A percentile compares a stretch with the other conserved stretches of the same genome.
These are phyloP conservation scores for Backusella morwellensis DNA, from an alignment of 192 early-diverging fungal genomes.

Conservation along the genomic window DNA sequence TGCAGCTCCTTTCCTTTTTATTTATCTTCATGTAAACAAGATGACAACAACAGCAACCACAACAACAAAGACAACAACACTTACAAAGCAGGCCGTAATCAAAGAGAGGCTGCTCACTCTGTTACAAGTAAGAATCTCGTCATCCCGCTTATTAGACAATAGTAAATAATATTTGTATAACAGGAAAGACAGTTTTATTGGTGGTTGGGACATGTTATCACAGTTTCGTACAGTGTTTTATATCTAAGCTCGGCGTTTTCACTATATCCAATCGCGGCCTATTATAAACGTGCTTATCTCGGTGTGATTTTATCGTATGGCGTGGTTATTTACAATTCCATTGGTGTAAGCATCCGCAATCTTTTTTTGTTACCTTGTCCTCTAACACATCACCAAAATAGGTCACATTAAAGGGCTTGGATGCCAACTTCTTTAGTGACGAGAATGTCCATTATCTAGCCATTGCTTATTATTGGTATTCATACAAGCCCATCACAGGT, in stretches of 20 bases:
- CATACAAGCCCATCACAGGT: slow-evolving; percentile 67
- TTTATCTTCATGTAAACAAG: neutral
- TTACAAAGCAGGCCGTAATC: neutral
- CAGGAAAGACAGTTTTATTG: slow-evolving; percentile 52
- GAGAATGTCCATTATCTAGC: slow-evolving; percentile 77
- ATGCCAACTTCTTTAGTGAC: slow-evolving; percentile 50
- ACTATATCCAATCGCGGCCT: slow-evolving; percentile 33
- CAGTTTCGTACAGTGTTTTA: slow-evolving; percentile 34
- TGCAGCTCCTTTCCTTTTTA: neutral
- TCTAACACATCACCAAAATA: neutral
- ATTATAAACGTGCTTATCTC: slow-evolving; percentile 62
- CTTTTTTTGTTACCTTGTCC: too few relatives aligned
- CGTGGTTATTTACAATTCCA: slow-evolving; percentile 74
- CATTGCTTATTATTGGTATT: slow-evolving; percentile 68
- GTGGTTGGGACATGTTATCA: slow-evolving; percentile 47
- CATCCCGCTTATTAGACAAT: too few relatives aligned
- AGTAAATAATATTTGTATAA: neutral
- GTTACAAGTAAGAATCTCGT: neutral
- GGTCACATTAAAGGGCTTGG: neutral
- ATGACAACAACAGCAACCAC: neutral
- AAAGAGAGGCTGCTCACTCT: neutral
- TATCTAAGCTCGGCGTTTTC: slow-evolving; percentile 43
- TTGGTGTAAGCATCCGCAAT: slow-evolving; percentile 51
- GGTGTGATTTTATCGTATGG: slow-evolving; percentile 68
- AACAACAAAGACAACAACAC: neutral